Base-by-base conservation (phyloP, 2,329 filamentous ascomycete species). In the Drechslera avenae region DNA sequence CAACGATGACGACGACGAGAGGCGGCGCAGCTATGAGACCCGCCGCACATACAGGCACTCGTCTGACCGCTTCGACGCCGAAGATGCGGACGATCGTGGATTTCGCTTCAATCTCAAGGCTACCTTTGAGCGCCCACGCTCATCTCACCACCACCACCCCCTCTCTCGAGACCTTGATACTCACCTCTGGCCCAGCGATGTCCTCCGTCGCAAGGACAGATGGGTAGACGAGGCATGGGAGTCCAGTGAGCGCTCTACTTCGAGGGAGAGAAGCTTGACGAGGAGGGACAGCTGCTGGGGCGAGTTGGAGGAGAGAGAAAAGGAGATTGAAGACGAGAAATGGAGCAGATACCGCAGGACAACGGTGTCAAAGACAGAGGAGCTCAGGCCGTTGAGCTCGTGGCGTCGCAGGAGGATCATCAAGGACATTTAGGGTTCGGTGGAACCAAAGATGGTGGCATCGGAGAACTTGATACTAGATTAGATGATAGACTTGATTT, bases 321-420 rank as follows among this genome's bases (percentile, higher is more conserved):
- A 18, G 45, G 51, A 58, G 28, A 54, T 41, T 36, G 64, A 66
- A 23, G 57, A 50, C 16, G 64, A 66, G 57, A 67, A 52, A 34
- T 59, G 46, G 48, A 61, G 59, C 14, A 46, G 54, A 32, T 69
- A 61, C 36, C 50, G 59, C 18, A 56, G 54, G 49, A 41, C 68
- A 1, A 68, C 68, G 57, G 66, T 63, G 57, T 66, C 59, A 41
- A 60, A 59, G 59, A 70, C 59, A 14, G 63, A 68, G 52, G 68
- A 71, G 52, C 60, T 62, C 56, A 66, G 56, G 46, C 69, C 69
- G 14, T 50, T 72, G 57, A 60, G 46, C 52, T 64, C 64, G 12
- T 64, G 57, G 52, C 46, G 57, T 35, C 53, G 60, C 36, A 41
- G 39, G 35, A 48, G 21, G 32, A 31, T 62, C 23, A 17, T 52